Base-by-base conservation (phyloP, 352 stramenopile species). In the Phytophthora syringae region DNA sequence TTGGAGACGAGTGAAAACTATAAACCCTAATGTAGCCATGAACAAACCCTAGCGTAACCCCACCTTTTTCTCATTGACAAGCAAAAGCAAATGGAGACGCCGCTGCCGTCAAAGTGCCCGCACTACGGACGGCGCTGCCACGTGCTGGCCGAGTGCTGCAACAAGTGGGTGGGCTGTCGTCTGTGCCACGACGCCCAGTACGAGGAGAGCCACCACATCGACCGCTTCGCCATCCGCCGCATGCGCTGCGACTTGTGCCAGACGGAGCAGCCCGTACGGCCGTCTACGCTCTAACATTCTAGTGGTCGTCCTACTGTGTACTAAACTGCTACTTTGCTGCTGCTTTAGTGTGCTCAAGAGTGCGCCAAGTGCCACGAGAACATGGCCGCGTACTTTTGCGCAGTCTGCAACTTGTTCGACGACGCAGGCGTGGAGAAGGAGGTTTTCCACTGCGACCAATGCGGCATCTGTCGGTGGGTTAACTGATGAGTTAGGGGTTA, bases 391-490 rank as follows among this genome's bases (percentile, higher is more conserved):
- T 92, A 91, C 59, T 90, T 90, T 52, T 93, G 85, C 68, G 42
- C 55, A 12, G 64, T 82, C 10, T 92, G 85, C 81, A 92, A 92
- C 36, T 68, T 92, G 28, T 92, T 93, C 52, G 82, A 92, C 68
- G 70, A 90, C 43, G 72, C 75, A n/a, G 81, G 83, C 22, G 47
- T 65, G 4, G 54, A 72, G 56, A 92, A 92, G 60, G 22, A 90
- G 59, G 76, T 90, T 53, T 91, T 92, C 64, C 85, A 93, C 52
- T 91, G 83, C 71, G 76, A 83, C 28, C 79, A 85, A 43, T 92
- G 85, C 68, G 84, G 84, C 49, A 93, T 93, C 52, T 93, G 84
- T 56, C 70, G 84, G 81, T 90, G 44, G 28, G 74, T 74, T 34
- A n/a, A n/a, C n/a, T n/a, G n/a, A n/a, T n/a, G n/a, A n/a, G n/a